Percentiles rank a stretch among this genome's conserved stretches.
phyloP scores from a whole-genome alignment of 805 yeast species.

The Kockiozyma suomiensis region DNA sequence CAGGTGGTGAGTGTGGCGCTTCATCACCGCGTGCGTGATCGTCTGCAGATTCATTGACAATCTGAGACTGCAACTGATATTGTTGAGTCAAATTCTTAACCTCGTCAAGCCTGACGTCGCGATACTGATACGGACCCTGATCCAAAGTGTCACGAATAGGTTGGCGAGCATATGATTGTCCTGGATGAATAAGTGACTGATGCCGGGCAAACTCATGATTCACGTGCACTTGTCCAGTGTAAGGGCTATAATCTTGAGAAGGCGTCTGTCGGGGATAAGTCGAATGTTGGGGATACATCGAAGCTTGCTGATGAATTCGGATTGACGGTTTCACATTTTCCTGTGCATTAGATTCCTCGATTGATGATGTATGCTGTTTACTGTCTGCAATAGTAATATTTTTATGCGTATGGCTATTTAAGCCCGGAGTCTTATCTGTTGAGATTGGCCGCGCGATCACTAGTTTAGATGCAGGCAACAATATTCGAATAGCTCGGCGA shows the following conservation, averaged over 20 bases:
- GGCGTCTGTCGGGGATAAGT: too few relatives aligned
- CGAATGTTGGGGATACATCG: not conserved
- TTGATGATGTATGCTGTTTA: not conserved
- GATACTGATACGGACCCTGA: not conserved
- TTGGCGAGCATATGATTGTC: not conserved
- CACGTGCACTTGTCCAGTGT: too few relatives aligned
- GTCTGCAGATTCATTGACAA: not conserved
- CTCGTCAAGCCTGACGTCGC: constrained; percentile 1
- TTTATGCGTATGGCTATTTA: not conserved
- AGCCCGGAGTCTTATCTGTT: too few relatives aligned
- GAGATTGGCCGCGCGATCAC: not conserved
- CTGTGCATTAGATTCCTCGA: not conserved
- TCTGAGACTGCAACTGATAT: not conserved
- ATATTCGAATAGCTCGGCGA: not conserved
- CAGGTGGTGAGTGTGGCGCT: not conserved
- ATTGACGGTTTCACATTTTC: too few relatives aligned
- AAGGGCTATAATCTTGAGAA: too few relatives aligned
- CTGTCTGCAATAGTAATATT: not conserved
- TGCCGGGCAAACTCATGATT: too few relatives aligned
- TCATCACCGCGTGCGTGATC: not conserved
- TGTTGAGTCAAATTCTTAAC: not conserved
- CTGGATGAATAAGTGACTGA: too few relatives aligned
- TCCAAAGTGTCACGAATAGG: not conserved
- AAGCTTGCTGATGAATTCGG: not conserved
- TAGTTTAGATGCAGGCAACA: not conserved